Conservation (phyloP, 768 basidiomycete genomes). For the Suillus luteus region DNA sequence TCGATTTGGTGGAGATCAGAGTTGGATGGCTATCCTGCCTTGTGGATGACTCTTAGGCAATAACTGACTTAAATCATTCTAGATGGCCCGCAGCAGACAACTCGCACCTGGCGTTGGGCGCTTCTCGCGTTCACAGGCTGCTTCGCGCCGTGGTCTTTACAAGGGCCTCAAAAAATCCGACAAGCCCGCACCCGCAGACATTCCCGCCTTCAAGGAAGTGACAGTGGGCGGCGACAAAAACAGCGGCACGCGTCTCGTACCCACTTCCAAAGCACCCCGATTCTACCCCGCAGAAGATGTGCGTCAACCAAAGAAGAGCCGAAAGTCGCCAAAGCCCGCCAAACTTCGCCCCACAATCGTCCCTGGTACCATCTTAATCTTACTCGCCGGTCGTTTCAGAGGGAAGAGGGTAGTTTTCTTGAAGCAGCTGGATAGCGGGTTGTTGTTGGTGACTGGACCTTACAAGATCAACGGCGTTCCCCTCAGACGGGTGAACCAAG, state of each 20-base stretch:
- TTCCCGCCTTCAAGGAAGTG: slow-evolving; percentile 71
- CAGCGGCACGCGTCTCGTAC: slow-evolving; percentile 84
- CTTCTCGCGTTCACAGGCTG: slow-evolving; percentile 81
- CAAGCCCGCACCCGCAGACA: slow-evolving; percentile 59
- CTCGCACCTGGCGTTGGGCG: slow-evolving; percentile 80
- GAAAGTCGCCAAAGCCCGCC: slow-evolving; percentile 81
- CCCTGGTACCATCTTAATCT: slow-evolving; percentile 92
- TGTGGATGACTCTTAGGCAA: slow-evolving; percentile 37
- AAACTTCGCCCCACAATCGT: slow-evolving; percentile 85
- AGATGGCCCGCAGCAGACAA: slow-evolving; percentile 90
- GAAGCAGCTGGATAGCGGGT: slow-evolving; percentile 91
- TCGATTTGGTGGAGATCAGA: slow-evolving; percentile 16
- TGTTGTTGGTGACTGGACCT: slow-evolving; percentile 95
- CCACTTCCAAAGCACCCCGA: slow-evolving; percentile 80
- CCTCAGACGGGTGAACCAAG: slow-evolving; percentile 96
- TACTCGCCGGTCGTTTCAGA: slow-evolving; percentile 96
- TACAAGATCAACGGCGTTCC: slow-evolving; percentile 99
- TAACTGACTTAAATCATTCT: slow-evolving; percentile 26
- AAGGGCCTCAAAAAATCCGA: slow-evolving; percentile 83
- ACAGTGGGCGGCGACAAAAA: slow-evolving; percentile 89
- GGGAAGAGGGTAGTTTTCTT: slow-evolving; percentile 98
- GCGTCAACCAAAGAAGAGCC: slow-evolving; percentile 85
- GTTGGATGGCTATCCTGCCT: slow-evolving; percentile 36
- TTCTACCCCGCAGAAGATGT: slow-evolving; percentile 98
- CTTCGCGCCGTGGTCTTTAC: slow-evolving; percentile 78